These are phyloP conservation scores for sunflower (Helianthus annuus) DNA, from an alignment of 129 eudicot genomes.

Conservation along the genomic window HanXRQr2.0-SUNRISE NC_035433.2:119199273-119199772, in stretches of 20 bases:
- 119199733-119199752: slow-evolving; percentile 70
- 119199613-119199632: slow-evolving; percentile 77
- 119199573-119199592: slow-evolving; percentile 71
- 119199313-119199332: slow-evolving; percentile 89
- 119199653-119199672: slow-evolving; percentile 50
- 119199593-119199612: slow-evolving; percentile 68
- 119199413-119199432: slow-evolving; percentile 69
- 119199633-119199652: slow-evolving; percentile 81
- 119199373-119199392: slow-evolving; percentile 92
- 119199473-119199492: not conserved
- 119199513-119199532: slow-evolving; percentile 28
- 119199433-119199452: slow-evolving; percentile 43
- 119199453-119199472: slow-evolving; percentile 7
- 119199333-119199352: slow-evolving; percentile 82
- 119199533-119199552: slow-evolving; percentile 76
- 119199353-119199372: slow-evolving; percentile 65
- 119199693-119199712: slow-evolving; percentile 74
- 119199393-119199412: slow-evolving; percentile 78
- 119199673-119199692: slow-evolving; percentile 76
- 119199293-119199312: slow-evolving; percentile 70
- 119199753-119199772: slow-evolving; percentile 83
- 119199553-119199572: slow-evolving; percentile 95
- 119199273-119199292: slow-evolving; percentile 80
- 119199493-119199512: slow-evolving; percentile 3
- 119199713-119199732: slow-evolving; percentile 57